Evolutionary conservation across 2,329 filamentous ascomycete genomes (phyloP), one percentile per base, ranked within the genome.

Genomic region (Aspergillus quadricinctus): DNA sequence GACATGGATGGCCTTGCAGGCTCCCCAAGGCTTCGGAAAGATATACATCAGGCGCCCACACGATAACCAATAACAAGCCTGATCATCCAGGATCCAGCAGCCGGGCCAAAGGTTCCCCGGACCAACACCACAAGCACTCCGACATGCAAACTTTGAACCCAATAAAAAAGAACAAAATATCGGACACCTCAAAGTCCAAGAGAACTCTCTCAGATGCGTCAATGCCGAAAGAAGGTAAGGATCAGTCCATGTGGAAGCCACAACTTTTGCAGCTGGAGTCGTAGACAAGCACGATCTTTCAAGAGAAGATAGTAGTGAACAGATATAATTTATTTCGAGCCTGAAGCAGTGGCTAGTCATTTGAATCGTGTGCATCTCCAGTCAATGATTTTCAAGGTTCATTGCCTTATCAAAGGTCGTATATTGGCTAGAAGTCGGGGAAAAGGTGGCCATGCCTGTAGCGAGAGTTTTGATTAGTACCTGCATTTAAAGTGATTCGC

Each of bases 401-500:
- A 60, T 70, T 63, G 66, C 70, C 63, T 63, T 65, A 60, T 72
- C 65, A 68, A 70, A 62, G 64, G 62, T 70, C 63, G 60, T 68
- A 63, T 64, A 60, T 53, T 59, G 61, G 52, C 81, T 78, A 90
- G 71, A 92, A 92, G 69, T 92, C 89, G 54, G 80, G 80, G 77
- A 93, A 93, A 63, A 91, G 74, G 71, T 90, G 83, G 49, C 88
- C 88, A 66, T 86, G 86, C 70, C 88, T 91, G 65, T 45, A 50
- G n/a, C 31, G 54, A 1, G 5, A 21, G 21, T 5, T 6, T 23
- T n/a, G 19, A 31, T 57, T 53, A 60, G 48, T 48, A 25, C 23
- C 37, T 10, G n/a, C 19, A 25, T 14, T 29, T 2, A 29, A 17
- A n/a, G 41, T 8, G 53, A 9, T 45, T 40, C 19, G 43, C 17